phyloP scores from a whole-genome alignment of 2,329 filamentous ascomycete species.

The Sarocladium kiliense region DNA sequence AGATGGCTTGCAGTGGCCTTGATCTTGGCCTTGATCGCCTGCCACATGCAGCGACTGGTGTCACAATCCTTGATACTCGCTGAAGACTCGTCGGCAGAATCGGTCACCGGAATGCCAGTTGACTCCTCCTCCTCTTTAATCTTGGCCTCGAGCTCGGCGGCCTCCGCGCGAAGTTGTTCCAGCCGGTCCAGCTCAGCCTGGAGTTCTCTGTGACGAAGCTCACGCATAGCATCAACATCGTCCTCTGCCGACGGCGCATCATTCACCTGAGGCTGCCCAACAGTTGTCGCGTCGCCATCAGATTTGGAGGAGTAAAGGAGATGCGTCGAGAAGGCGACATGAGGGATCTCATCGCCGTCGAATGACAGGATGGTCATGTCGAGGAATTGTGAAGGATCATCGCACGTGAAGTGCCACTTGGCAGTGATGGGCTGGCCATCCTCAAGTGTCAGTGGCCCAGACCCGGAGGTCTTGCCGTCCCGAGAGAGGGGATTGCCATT shows the following conservation, averaged over 20 bases:
- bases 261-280: background rate
- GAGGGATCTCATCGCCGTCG: constrained; percentile 32
- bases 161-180: background rate
- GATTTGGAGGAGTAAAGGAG: constrained; percentile 41
- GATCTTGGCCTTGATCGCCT: background rate
- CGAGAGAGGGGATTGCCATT: constrained; percentile 9
- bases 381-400: constrained; percentile 22
- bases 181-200: background rate
- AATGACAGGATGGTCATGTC: constrained; percentile 37
- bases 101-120: background rate
- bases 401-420: constrained; percentile 43
- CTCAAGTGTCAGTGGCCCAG: constrained; percentile 30
- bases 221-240: background rate
- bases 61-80: background rate
- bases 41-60: background rate
- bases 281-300: background rate
- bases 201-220: background rate
- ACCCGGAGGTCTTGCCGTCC: background rate
- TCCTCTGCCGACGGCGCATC: background rate
- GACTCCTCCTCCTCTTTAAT: background rate
- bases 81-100: background rate
- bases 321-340: constrained; percentile 34
- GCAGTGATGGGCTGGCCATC: constrained; percentile 33
- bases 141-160: background rate
- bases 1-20: background rate